Evolutionary conservation across 768 basidiomycete species (phyloP).

Genomic region (Hygrophoropsis aurantiaca): DNA sequence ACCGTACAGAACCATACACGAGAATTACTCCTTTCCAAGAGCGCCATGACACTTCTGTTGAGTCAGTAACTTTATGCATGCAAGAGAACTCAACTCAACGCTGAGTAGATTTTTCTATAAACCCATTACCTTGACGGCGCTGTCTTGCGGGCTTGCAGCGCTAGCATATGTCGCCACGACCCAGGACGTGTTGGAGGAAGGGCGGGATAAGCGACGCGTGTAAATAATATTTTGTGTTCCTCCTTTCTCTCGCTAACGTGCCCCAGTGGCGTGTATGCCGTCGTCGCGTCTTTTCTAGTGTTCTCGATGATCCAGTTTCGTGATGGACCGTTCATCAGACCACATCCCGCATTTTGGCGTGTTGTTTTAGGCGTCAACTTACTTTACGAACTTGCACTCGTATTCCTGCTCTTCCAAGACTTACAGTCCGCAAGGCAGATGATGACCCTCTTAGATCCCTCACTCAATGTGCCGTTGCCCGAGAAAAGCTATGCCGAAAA

Average conservation of each 20-base stretch:
- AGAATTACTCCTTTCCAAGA: constrained; percentile 83
- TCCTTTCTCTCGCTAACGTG: constrained; percentile 13
- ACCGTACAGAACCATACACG: constrained; percentile 82
- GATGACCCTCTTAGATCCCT: constrained; percentile 78
- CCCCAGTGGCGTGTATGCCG: constrained; percentile 73
- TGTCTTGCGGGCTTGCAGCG: constrained; percentile 62
- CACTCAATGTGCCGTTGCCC: constrained; percentile 67
- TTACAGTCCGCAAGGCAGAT: constrained; percentile 70
- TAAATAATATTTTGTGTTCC: constrained; percentile 26
- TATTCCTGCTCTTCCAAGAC: constrained; percentile 87
- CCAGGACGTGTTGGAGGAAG: constrained; percentile 82
- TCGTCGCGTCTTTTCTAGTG: constrained; percentile 68
- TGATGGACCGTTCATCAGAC: constrained; percentile 86
- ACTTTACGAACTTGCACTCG: constrained; percentile 78
- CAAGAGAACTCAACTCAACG: constrained; percentile 6
- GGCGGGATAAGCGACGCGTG: constrained; percentile 78
- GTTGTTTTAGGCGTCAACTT: constrained; percentile 77
- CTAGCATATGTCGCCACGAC: constrained; percentile 83
- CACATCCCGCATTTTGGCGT: constrained; percentile 87
- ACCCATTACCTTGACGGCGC: constrained; percentile 75
- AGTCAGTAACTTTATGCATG: constrained; percentile 44
- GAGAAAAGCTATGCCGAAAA: constrained; percentile 88
- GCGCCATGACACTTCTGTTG: constrained; percentile 77
- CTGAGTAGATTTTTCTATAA: constrained; percentile 80
- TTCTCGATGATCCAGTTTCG: constrained; percentile 90